phyloP scores from a whole-genome alignment of 306 rosid species.

The Vicia faba region DNA sequence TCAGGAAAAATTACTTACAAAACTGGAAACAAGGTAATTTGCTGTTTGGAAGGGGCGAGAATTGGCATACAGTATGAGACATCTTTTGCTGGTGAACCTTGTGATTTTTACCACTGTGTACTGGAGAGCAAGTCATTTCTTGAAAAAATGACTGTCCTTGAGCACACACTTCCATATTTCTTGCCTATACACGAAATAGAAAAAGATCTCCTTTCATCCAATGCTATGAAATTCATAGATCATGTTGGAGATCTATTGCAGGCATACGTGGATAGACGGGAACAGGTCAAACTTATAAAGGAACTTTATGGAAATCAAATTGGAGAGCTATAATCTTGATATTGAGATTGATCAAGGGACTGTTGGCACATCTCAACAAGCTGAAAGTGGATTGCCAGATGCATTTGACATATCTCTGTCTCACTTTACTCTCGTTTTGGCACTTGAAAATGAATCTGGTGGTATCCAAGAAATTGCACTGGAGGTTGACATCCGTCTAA shows the following conservation, averaged over 20 bases:
- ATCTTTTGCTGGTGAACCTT: constrained; percentile 89
- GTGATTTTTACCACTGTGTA: constrained; percentile 87
- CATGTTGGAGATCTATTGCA: constrained; percentile 89
- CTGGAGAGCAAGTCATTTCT: constrained; percentile 97
- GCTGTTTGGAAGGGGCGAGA: constrained; percentile 91
- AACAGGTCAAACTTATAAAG: constrained; percentile 95
- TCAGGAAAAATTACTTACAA: constrained; percentile 73
- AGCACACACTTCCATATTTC: constrained; percentile 91
- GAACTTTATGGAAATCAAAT: constrained; percentile 95
- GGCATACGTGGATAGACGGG: constrained; percentile 95
- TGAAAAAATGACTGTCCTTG: constrained; percentile 89
- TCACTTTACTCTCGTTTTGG: no score
- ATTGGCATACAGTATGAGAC: constrained; percentile 91
- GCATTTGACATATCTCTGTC: no score
- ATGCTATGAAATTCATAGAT: constrained; percentile 94
- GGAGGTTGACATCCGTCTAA: no score
- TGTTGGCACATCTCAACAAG: no score
- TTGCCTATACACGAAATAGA: constrained; percentile 84
- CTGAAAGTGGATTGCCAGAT: no score
- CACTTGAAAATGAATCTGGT: no score
- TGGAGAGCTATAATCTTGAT: constrained; percentile 67
- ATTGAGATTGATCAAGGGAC: no score
- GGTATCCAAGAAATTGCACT: no score
- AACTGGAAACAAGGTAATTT: constrained; percentile 92
- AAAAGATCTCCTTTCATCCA: constrained; percentile 84